These are phyloP conservation scores for Colletotrichum lini DNA, from an alignment of 2,329 filamentous ascomycete genomes.

Conservation along the genomic window DNA sequence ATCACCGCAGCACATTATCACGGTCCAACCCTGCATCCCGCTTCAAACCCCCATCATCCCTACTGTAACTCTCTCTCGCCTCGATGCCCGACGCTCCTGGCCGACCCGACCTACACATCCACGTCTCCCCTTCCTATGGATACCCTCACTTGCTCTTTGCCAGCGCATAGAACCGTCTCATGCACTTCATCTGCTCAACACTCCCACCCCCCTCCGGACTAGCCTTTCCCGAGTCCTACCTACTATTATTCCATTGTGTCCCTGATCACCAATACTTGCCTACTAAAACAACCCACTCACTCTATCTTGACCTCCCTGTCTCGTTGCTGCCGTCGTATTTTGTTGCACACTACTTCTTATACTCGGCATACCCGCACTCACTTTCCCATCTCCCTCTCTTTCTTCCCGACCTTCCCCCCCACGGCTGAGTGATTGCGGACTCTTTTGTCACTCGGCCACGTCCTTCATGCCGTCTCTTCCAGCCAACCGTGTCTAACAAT, in stretches of 20 bases:
- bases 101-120: constrained; percentile 30
- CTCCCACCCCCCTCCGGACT: constrained; percentile 19
- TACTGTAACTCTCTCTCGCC: constrained; percentile 27
- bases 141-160: constrained; percentile 44
- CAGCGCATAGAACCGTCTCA: constrained; percentile 44
- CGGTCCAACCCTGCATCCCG: constrained; percentile 39
- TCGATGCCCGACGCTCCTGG: constrained; percentile 41
- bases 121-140: constrained; percentile 42
- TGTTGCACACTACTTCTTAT: constrained; percentile 18
- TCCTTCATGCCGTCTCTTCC: constrained; percentile 25
- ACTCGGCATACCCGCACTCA: constrained; percentile 21
- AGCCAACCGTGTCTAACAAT: constrained; percentile 37
- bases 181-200: constrained; percentile 40
- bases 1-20: constrained; percentile 39
- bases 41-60: constrained; percentile 41
- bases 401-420: no score
- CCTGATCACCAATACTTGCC: constrained; percentile 23
- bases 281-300: constrained; percentile 6
- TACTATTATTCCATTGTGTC: constrained; percentile 10
- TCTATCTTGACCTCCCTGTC: not conserved
- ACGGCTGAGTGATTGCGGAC: constrained; percentile 23
- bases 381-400: not conserved
- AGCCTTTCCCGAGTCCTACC: not conserved
- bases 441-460: constrained; percentile 35
- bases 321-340: not conserved